A percentile compares a stretch with the other conserved stretches of the same genome.
phyloP scores from a whole-genome alignment of 1,284 basidiomycete species.

The Rhodotorula sp. region DNA sequence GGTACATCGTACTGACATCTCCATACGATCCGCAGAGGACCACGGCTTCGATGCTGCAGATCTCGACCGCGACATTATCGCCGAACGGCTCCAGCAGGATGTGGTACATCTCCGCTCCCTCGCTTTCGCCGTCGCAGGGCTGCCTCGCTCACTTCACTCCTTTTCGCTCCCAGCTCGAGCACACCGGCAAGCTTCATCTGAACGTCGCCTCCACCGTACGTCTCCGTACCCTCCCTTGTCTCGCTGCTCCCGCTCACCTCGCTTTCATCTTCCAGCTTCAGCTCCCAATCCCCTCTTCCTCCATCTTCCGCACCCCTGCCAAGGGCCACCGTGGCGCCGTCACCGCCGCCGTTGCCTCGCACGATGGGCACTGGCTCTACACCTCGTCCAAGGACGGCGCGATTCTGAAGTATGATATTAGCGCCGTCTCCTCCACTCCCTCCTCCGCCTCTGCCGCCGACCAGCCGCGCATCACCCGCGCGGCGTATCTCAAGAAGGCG shows the following conservation, averaged over 20 bases:
- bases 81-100: conserved; percentile 83
- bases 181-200: conserved; percentile 79
- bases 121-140: not conserved
- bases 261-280: conserved; percentile 16
- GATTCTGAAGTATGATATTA: conserved; percentile 79
- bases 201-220: conserved; percentile 72
- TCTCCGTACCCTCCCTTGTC: conserved; percentile 18
- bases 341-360: conserved; percentile 71
- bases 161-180: conserved; percentile 57
- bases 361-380: conserved; percentile 70
- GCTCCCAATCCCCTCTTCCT: conserved; percentile 33
- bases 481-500: conserved; percentile 33
- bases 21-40: conserved; percentile 24
- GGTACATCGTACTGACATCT: not conserved
- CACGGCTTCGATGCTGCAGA: conserved; percentile 86
- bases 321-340: conserved; percentile 74
- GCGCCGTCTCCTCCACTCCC: conserved; percentile 11
- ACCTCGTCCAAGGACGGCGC: conserved; percentile 82
- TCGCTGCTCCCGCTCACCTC: too few species aligned
- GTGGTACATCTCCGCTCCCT: conserved; percentile 59
- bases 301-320: conserved; percentile 47
- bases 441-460: conserved; percentile 1
- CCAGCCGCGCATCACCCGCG: conserved; percentile 31
- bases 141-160: not conserved
- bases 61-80: conserved; percentile 87